Evolutionary conservation across 495 filamentous ascomycete genomes (phyloP), one percentile per base, ranked within the genome.

Genomic region (Tuber microsphaerosporum): DNA sequence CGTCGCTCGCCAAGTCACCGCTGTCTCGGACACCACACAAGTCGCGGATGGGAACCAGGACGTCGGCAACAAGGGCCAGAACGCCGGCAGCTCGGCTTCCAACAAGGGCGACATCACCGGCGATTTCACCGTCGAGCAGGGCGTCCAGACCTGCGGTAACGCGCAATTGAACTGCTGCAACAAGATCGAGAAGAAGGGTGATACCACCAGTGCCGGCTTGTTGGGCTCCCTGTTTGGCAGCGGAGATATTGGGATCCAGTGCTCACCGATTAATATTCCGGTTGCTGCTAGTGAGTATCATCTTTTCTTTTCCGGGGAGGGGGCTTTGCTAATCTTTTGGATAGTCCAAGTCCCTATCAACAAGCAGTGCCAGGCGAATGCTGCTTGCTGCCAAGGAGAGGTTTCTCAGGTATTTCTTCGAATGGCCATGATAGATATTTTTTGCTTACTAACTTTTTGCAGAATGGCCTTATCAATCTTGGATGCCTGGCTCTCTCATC

Each of bases 111-210:
- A 69, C 0, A 70, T 80, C 7, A 73, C 69, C 26, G 78, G 78
- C 31, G 78, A 80, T 16, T 76, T 43, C 45, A 80, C 78, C 14
- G 77, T 80, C 22, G 73, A 80, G 61, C 78, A 80, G 73, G 77
- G 77, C 39, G 71, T 80, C 16, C 70, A 80, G 61, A 79, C 78
- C 3, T 80, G 78, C 26, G 78, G 78, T 8, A 80, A 80, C 37
- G 78, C 78, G 37, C 78, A 80, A 48, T 71, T 80, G 3, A 80
- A 80, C 71, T 80, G 78, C 77, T 80, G 78, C 44, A 80, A 80
- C 44, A 79, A 79, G 73, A 76, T 80, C 41, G 78, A 80, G 74
- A 80, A 80, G 77, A 74, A 80, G 70, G 78, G 77, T 1, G 77
- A 79, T 20, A 79, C 77, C 2, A 79, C 77, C 39, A 79, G 56